These are phyloP conservation scores for Xerocomellus amylosporus DNA, from an alignment of 768 basidiomycete genomes.

Conservation along the genomic window DNA sequence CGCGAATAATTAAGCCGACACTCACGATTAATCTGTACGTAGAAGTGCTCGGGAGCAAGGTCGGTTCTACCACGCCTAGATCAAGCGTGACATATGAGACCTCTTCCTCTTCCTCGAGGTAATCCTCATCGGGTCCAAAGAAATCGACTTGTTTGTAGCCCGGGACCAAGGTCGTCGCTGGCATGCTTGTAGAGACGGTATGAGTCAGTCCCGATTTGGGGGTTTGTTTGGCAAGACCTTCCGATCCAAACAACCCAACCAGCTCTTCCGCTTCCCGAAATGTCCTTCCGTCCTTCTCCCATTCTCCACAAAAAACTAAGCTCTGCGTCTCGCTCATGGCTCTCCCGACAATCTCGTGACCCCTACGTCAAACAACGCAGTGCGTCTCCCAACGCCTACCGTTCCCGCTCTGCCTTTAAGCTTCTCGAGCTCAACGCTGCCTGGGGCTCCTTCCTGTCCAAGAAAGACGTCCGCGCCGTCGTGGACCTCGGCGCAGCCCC, in stretches of 20 bases:
- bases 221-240: conserved; percentile 23
- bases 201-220: neutral
- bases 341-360: conserved; percentile 66
- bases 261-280: conserved; percentile 3
- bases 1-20: neutral
- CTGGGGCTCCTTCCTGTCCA: conserved; percentile 50
- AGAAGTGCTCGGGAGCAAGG: conserved; percentile 67
- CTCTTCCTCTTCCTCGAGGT: conserved; percentile 53
- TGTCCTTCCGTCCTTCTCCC: conserved; percentile 38
- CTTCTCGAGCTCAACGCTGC: conserved; percentile 72
- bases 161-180: conserved; percentile 38
- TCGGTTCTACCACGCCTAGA: conserved; percentile 67
- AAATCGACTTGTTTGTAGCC: conserved; percentile 66
- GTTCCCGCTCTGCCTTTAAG: conserved; percentile 91
- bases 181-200: no score
- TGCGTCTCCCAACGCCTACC: conserved; percentile 48
- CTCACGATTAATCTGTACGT: conserved; percentile 75
- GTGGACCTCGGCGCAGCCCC: conserved; percentile 92
- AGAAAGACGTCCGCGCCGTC: conserved; percentile 55
- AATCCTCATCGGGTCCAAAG: conserved; percentile 68
- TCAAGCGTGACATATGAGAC: conserved; percentile 72
- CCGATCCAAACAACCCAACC: conserved; percentile 27
- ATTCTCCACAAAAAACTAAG: conserved; percentile 29
- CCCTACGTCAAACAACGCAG: conserved; percentile 65
- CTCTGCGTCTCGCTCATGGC: conserved; percentile 57